Conservation (phyloP, 2,329 filamentous ascomycete genomes). For the Fusarium sp. region DNA sequence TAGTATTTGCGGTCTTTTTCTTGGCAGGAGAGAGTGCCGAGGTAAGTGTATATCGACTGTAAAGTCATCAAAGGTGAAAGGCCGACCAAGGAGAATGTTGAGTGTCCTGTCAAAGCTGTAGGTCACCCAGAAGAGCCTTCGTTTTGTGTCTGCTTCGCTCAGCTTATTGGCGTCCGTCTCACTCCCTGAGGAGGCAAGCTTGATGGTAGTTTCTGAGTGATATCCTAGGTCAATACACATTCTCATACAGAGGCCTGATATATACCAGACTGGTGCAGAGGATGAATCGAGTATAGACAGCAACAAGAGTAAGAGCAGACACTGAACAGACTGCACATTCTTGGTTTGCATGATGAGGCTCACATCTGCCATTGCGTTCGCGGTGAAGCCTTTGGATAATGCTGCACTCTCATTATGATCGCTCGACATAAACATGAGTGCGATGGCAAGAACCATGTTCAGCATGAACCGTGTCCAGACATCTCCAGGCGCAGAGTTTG, state of each 20-base stretch:
- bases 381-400: slow-evolving; percentile 1
- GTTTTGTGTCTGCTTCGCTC: background rate
- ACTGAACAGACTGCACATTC: slow-evolving; percentile 10
- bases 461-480: slow-evolving; percentile 13
- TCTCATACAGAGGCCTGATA: slow-evolving; percentile 11
- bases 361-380: slow-evolving; percentile 4
- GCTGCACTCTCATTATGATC: slow-evolving; percentile 3
- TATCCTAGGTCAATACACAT: slow-evolving; percentile 20
- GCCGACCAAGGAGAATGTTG: slow-evolving; percentile 4
- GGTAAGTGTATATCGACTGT: background rate
- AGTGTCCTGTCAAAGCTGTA: slow-evolving; percentile 9
- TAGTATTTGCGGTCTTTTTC: background rate
- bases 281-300: slow-evolving; percentile 9
- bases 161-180: rapidly evolving
- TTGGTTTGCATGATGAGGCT: slow-evolving; percentile 13
- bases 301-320: background rate
- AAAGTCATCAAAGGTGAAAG: slow-evolving; percentile 12
- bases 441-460: slow-evolving; percentile 14
- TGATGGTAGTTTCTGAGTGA: slow-evolving; percentile 6
- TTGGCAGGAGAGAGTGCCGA: background rate
- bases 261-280: slow-evolving; percentile 13
- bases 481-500: background rate
- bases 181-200: background rate
- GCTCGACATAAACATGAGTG: background rate
- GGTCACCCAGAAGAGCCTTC: slow-evolving; percentile 10